Evolutionary conservation across 345 rosid species (phyloP).

Genomic region (Lepidium aucheri): DNA sequence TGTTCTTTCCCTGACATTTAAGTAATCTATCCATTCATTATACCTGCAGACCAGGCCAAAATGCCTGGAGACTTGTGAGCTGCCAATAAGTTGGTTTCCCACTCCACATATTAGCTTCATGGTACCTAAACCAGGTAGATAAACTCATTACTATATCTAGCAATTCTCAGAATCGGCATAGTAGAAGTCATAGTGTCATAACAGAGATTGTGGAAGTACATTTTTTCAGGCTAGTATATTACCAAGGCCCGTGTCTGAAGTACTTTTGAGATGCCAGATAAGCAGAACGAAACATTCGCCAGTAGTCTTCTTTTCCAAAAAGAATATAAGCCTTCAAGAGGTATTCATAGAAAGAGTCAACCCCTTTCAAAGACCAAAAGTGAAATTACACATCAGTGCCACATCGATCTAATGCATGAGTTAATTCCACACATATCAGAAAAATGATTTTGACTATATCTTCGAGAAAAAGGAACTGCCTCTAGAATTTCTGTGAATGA

Average conservation of each 20-base stretch:
- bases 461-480: not conserved
- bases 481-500: not conserved
- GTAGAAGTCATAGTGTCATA: not conserved
- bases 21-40: conserved; percentile 11
- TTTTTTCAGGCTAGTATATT: conserved; percentile 20
- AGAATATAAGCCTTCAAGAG: conserved; percentile 86
- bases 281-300: conserved; percentile 94
- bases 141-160: conserved; percentile 5
- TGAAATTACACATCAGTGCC: conserved; percentile 1
- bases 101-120: conserved; percentile 94
- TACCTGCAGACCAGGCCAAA: conserved; percentile 99
- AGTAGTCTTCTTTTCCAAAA: conserved; percentile 91
- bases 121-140: conserved; percentile 55
- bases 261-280: conserved; percentile 88
- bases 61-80: conserved; percentile 98
- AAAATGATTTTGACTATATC: not conserved
- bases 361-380: conserved; percentile 55
- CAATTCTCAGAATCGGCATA: not conserved
- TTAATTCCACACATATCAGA: not conserved
- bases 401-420: not conserved
- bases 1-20: not conserved
- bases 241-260: conserved; percentile 95
- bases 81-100: conserved; percentile 98
- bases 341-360: conserved; percentile 96
- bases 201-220: conserved; percentile 4